Percentiles rank a stretch among this genome's conserved stretches.
Conservation (phyloP, 2,329 filamentous ascomycete species). For the Fulvia fulva region DNA sequence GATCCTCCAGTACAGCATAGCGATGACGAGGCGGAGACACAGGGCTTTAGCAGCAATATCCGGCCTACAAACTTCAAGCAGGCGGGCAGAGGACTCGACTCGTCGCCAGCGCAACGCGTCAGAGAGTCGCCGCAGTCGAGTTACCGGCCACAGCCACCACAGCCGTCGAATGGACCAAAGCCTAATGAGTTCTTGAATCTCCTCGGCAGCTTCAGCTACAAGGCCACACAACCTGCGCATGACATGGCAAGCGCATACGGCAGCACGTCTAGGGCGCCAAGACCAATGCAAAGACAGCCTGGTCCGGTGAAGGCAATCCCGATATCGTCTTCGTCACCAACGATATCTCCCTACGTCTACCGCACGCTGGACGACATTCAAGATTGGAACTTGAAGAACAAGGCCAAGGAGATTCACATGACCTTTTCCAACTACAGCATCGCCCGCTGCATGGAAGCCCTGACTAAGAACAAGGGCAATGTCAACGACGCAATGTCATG, state of each 20-base stretch:
- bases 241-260: slow-evolving; percentile 44
- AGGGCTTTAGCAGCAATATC: slow-evolving; percentile 53
- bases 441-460: slow-evolving; percentile 46
- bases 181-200: slow-evolving; percentile 21
- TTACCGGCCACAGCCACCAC: background rate
- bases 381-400: slow-evolving; percentile 48
- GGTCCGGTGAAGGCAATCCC: slow-evolving; percentile 9
- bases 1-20: slow-evolving; percentile 35
- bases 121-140: slow-evolving; percentile 26
- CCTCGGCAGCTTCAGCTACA: slow-evolving; percentile 25
- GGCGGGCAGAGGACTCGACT: slow-evolving; percentile 33
- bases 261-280: slow-evolving; percentile 22
- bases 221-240: slow-evolving; percentile 24
- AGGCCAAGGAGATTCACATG: slow-evolving; percentile 48
- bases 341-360: slow-evolving; percentile 34
- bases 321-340: background rate
- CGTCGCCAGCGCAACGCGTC: slow-evolving; percentile 28
- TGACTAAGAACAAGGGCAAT: slow-evolving; percentile 50
- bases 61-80: slow-evolving; percentile 56
- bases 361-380: slow-evolving; percentile 48
- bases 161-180: slow-evolving; percentile 1
- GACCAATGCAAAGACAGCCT: slow-evolving; percentile 15
- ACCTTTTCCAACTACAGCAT: slow-evolving; percentile 48
- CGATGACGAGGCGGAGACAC: slow-evolving; percentile 29
- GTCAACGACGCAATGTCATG: slow-evolving; percentile 53